Percentiles rank a stretch among this genome's conserved stretches.
These are phyloP conservation scores for Volutella citrinella DNA, from an alignment of 2,329 filamentous ascomycete genomes.

Conservation along the genomic window DNA sequence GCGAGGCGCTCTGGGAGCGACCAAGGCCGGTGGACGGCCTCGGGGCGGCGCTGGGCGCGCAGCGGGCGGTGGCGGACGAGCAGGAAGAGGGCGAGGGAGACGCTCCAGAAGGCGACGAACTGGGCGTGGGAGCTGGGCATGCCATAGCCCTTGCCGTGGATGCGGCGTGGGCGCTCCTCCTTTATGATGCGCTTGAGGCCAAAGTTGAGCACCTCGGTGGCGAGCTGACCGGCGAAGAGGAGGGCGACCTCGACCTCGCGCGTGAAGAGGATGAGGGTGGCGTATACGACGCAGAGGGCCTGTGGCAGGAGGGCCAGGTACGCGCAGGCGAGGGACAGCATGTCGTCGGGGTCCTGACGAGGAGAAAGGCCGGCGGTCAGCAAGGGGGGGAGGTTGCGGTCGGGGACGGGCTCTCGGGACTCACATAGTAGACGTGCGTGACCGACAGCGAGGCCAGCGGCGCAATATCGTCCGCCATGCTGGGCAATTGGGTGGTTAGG, in stretches of 20 bases:
- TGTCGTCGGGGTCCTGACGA: slow-evolving; percentile 78
- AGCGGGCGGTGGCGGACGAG: slow-evolving; percentile 71
- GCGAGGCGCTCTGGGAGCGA: slow-evolving; percentile 58
- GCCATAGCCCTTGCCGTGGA: slow-evolving; percentile 90
- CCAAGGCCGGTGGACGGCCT: slow-evolving; percentile 44
- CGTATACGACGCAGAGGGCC: slow-evolving; percentile 85
- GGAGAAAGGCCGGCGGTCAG: slow-evolving; percentile 2
- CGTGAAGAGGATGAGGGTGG: slow-evolving; percentile 83
- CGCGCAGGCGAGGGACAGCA: slow-evolving; percentile 81
- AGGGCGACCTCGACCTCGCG: slow-evolving; percentile 86
- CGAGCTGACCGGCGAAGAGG: slow-evolving; percentile 89
- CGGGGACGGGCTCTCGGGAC: slow-evolving; percentile 24
- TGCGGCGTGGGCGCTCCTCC: slow-evolving; percentile 81
- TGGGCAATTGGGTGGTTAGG: slow-evolving; percentile 6
- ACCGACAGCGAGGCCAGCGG: slow-evolving; percentile 86
- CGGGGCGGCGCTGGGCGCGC: slow-evolving; percentile 19
- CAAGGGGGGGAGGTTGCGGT: neutral
- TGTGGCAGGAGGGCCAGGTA: slow-evolving; percentile 94
- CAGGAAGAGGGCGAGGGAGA: slow-evolving; percentile 81
- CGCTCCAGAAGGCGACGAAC: slow-evolving; percentile 87
- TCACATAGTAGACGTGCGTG: slow-evolving; percentile 94
- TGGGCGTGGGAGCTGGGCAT: slow-evolving; percentile 96
- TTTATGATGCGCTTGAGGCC: slow-evolving; percentile 85
- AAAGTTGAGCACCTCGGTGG: slow-evolving; percentile 90
- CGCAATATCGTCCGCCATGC: slow-evolving; percentile 26